Evolutionary conservation across 371 early-diverging fungal genomes (phyloP).

Genomic region (Chytridium lagenaria): DNA sequence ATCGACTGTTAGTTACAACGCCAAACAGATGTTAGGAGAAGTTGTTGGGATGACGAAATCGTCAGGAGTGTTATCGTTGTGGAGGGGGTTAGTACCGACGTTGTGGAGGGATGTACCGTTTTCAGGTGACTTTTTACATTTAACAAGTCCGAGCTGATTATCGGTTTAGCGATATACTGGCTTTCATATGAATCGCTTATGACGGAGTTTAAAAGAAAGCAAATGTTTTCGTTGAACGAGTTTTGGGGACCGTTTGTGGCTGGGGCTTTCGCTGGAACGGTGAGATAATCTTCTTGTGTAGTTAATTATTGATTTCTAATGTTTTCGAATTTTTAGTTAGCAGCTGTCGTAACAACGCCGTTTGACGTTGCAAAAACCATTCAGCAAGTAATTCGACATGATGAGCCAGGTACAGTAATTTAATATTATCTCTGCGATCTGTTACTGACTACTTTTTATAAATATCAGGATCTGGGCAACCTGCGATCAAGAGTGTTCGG

Average conservation of each 20-base stretch:
- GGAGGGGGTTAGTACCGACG: slow-evolving; percentile 90
- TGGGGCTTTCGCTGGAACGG: slow-evolving; percentile 50
- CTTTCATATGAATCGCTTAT: slow-evolving; percentile 82
- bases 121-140: slow-evolving; percentile 54
- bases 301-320: background rate
- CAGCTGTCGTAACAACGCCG: slow-evolving; percentile 89
- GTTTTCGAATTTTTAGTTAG: slow-evolving; percentile 59
- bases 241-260: slow-evolving; percentile 40
- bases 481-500: background rate
- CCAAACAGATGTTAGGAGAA: slow-evolving; percentile 63
- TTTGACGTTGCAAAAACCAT: slow-evolving; percentile 96
- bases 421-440: background rate
- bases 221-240: slow-evolving; percentile 7
- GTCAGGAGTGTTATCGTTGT: slow-evolving; percentile 71
- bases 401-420: slow-evolving; percentile 27
- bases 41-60: slow-evolving; percentile 65
- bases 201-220: background rate
- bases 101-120: slow-evolving; percentile 96
- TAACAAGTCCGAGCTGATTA: background rate
- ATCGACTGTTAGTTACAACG: slow-evolving; percentile 43
- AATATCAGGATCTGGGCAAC: slow-evolving; percentile 6
- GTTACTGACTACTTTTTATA: background rate
- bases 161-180: slow-evolving; percentile 75
- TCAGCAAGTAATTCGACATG: slow-evolving; percentile 64
- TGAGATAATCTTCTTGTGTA: slow-evolving; percentile 15